phyloP scores from a whole-genome alignment of 192 early-diverging fungal genomes.

The Phlyctochytrium arcticum region DNA sequence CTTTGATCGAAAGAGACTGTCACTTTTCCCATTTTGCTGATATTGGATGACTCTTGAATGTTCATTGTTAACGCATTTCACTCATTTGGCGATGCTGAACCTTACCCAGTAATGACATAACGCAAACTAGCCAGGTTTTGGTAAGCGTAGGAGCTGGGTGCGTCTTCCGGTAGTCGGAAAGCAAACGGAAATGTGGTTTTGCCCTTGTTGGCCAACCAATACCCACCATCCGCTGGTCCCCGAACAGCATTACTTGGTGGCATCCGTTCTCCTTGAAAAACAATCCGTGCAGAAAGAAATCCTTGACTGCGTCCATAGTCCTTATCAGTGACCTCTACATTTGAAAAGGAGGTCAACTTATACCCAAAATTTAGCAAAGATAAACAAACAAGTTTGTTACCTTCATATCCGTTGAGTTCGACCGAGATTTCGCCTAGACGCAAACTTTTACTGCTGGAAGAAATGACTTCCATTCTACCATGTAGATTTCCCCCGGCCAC shows the following conservation, averaged over 20 bases:
- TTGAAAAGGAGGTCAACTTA: not conserved
- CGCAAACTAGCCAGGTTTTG: slow-evolving; percentile 44
- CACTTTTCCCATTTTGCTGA: slow-evolving; percentile 47
- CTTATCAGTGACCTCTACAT: slow-evolving; percentile 24
- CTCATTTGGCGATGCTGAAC: not conserved
- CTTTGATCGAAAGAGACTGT: slow-evolving; percentile 52
- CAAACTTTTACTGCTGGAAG: slow-evolving; percentile 40
- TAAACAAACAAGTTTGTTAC: no score
- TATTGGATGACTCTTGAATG: slow-evolving; percentile 48
- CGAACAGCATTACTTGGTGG: slow-evolving; percentile 57
- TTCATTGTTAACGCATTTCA: not conserved
- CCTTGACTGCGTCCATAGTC: slow-evolving; percentile 47
- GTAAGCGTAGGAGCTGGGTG: slow-evolving; percentile 53
- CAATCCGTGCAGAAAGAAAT: slow-evolving; percentile 48
- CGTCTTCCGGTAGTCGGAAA: slow-evolving; percentile 58
- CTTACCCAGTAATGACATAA: slow-evolving; percentile 60
- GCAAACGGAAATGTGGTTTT: slow-evolving; percentile 65
- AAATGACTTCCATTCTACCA: slow-evolving; percentile 52
- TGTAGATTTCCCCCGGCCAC: slow-evolving; percentile 52
- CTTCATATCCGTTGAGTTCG: slow-evolving; percentile 59
- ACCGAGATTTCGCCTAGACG: slow-evolving; percentile 61
- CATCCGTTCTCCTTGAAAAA: slow-evolving; percentile 53
- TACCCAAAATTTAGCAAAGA: not conserved
- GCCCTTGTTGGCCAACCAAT: slow-evolving; percentile 59
- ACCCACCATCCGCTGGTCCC: slow-evolving; percentile 48